These are phyloP conservation scores for Malassezia japonica DNA, from an alignment of 1,284 basidiomycete species.

Conservation along the genomic window DNA sequence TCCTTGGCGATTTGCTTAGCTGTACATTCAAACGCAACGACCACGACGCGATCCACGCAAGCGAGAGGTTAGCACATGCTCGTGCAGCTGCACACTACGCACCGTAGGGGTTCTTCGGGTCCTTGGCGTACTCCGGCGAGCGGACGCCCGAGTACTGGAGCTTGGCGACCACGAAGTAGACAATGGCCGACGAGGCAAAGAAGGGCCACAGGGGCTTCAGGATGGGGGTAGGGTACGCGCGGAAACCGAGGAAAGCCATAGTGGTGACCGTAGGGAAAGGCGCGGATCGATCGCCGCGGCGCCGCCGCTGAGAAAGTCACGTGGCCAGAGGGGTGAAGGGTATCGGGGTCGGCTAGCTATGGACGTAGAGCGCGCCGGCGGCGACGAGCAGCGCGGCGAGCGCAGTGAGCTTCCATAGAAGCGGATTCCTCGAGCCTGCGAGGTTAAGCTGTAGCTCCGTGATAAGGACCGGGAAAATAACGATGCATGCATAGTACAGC, in stretches of 20 bases:
- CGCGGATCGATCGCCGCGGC: background rate
- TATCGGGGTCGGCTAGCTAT: background rate
- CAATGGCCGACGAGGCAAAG: slow-evolving; percentile 37
- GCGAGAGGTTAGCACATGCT: background rate
- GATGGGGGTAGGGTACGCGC: slow-evolving; percentile 45
- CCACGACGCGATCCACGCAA: background rate
- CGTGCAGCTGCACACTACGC: background rate
- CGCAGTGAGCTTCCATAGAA: background rate
- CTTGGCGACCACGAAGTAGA: slow-evolving; percentile 39
- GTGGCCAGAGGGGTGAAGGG: slow-evolving; percentile 16
- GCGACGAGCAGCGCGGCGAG: background rate
- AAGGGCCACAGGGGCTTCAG: slow-evolving; percentile 45
- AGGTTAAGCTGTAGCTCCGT: slow-evolving; percentile 23
- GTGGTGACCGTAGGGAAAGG: background rate
- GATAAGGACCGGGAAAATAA: slow-evolving; percentile 42
- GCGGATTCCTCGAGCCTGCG: background rate
- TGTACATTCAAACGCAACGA: too few species aligned
- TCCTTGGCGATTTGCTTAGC: slow-evolving; percentile 18
- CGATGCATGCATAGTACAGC: slow-evolving; percentile 42
- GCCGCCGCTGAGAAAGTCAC: slow-evolving; percentile 1
- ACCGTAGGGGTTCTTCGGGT: slow-evolving; percentile 48
- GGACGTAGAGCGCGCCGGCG: background rate
- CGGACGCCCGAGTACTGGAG: slow-evolving; percentile 34
- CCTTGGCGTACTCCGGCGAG: slow-evolving; percentile 39
- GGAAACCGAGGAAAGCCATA: slow-evolving; percentile 43